Evolutionary conservation across 1,284 basidiomycete species (phyloP), one percentile per base, ranked within the genome.

Genomic region (Ustilago vetiveriae): DNA sequence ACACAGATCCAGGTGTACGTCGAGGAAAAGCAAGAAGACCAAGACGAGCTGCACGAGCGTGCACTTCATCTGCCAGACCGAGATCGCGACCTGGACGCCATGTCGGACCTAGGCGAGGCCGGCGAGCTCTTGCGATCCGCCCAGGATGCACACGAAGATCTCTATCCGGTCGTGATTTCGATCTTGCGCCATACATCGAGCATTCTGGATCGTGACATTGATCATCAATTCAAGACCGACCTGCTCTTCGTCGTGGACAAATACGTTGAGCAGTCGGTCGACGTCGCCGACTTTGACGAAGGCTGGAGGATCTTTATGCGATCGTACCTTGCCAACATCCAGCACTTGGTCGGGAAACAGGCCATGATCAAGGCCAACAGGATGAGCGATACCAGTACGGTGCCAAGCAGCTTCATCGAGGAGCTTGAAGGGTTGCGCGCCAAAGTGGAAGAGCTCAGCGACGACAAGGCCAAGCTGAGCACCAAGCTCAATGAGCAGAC

Each of bases 1-100:
- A 89, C 86, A 0, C 92, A 94, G 74, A 84, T 94, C 6, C 87
- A 90, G 65, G 86, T 92, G 16, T 94, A 92, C 73, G 86, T 87
- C 0, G 92, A 95, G 68, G 92, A 94, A 80, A 91, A 92, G 74
- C 90, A 90, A 45, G 92, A 93, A 69, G 92, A 95, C 80, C 89
- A 92, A 79, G 89, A 90, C 77, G 90, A 93, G 51, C 85, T 92
- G 81, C 70, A 64, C 37, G 74, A 77, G 17, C 53, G 74, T 7
- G 56, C 56, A 6, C 46, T 75, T 17, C 48, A 46, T 14, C 13
- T 59, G 30, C 14, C 54, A 7, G 59, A 69, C 5, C 47, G 44
- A 13, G 62, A 63, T 16, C 60, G 38, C 8, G 16, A 32, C 19
- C 40, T 68, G 5, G 52, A 68, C 23, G 44, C 43, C 5, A 41